Evolutionary conservation across 2,329 filamentous ascomycete genomes (phyloP).

Genomic region (Cryoendolithus antarcticus): DNA sequence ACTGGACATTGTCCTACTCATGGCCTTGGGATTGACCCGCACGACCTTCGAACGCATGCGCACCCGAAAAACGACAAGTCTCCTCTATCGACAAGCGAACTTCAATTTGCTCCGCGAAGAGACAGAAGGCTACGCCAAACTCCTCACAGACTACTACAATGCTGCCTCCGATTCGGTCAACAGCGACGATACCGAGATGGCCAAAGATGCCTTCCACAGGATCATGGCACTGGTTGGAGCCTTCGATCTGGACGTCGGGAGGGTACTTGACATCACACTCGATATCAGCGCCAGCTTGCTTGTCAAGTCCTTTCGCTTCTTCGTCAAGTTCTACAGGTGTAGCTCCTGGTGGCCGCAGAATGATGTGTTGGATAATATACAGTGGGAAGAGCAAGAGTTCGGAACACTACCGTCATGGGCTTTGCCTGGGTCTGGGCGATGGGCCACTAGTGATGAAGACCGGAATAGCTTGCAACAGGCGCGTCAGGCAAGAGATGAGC

Average conservation of each 20-base stretch:
- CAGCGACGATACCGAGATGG: constrained; percentile 63
- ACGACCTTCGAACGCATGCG: constrained; percentile 73
- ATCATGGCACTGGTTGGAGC: constrained; percentile 93
- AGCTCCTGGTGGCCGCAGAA: constrained; percentile 94
- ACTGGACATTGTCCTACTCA: constrained; percentile 66
- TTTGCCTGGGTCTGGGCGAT: constrained; percentile 54
- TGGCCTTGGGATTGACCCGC: constrained; percentile 66
- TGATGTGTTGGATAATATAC: constrained; percentile 40
- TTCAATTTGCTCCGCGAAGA: constrained; percentile 94
- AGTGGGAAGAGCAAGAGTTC: constrained; percentile 38
- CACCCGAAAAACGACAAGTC: constrained; percentile 81
- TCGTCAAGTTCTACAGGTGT: constrained; percentile 77
- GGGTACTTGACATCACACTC: constrained; percentile 84
- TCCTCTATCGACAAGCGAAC: constrained; percentile 89
- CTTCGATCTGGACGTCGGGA: constrained; percentile 90
- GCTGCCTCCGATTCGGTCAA: constrained; percentile 60
- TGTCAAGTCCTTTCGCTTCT: constrained; percentile 86
- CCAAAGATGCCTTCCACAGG: constrained; percentile 76
- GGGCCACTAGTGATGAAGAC: constrained; percentile 56
- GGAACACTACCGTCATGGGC: constrained; percentile 78
- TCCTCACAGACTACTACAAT: constrained; percentile 90
- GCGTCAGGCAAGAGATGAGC: constrained; percentile 53
- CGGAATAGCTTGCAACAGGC: constrained; percentile 44
- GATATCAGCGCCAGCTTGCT: constrained; percentile 91
- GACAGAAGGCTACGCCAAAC: constrained; percentile 90